Percentiles rank a stretch among this genome's conserved stretches.
phyloP scores from a whole-genome alignment of 1,284 basidiomycete species.

The Tilletia indica region DNA sequence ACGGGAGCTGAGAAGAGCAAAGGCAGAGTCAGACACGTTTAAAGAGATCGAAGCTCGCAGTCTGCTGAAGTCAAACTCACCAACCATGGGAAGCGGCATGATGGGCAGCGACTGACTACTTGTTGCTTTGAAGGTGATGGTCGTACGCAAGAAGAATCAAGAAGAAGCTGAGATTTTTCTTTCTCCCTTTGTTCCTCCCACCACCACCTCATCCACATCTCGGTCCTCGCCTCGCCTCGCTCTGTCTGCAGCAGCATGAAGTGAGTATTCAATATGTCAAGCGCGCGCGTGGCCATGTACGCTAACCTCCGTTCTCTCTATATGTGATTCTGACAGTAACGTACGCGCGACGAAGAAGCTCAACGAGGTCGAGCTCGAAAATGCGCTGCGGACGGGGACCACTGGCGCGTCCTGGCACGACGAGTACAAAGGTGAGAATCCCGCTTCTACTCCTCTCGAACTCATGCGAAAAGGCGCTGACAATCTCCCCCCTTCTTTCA shows the following conservation, averaged over 20 bases:
- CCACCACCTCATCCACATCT: too few species aligned
- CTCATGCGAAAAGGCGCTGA: too few species aligned
- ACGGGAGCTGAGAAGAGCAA: slow-evolving; percentile 1
- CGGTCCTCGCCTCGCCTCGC: too few species aligned
- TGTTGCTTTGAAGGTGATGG: not conserved
- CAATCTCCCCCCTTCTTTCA: too few species aligned
- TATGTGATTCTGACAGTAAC: slow-evolving; percentile 63
- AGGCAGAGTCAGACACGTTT: not conserved
- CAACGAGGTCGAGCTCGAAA: slow-evolving; percentile 86
- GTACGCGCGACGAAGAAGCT: slow-evolving; percentile 90
- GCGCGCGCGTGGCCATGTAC: too few species aligned
- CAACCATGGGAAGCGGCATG: slow-evolving; percentile 12
- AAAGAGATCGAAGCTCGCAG: not conserved
- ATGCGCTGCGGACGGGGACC: slow-evolving; percentile 54
- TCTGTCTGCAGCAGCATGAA: too few species aligned
- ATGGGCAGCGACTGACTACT: not conserved
- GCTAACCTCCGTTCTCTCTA: not conserved
- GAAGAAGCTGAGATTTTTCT: slow-evolving; percentile 1
- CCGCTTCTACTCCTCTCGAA: not conserved
- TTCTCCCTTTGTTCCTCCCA: too few species aligned
- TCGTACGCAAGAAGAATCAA: not conserved
- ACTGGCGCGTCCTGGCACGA: slow-evolving; percentile 87
- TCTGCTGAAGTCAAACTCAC: not conserved
- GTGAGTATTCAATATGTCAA: too few species aligned
- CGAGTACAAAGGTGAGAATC: slow-evolving; percentile 74